Percentiles rank a stretch among this genome's conserved stretches.
Evolutionary conservation across 768 basidiomycete genomes (phyloP).

Genomic region (Termitomyces sp.): DNA sequence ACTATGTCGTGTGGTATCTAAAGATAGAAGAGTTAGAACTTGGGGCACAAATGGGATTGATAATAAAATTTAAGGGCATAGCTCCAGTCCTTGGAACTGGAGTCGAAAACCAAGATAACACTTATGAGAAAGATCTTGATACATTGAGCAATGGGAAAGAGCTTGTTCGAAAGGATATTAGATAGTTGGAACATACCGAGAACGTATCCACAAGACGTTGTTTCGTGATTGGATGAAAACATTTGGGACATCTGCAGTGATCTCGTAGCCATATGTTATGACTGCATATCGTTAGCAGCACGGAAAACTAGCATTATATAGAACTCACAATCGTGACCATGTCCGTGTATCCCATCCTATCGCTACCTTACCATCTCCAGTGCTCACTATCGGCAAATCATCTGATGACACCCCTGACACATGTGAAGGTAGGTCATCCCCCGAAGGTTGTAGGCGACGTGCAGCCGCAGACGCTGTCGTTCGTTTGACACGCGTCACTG

Average conservation of each 20-base stretch:
- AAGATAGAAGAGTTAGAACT: background rate
- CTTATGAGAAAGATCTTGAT: too few species aligned
- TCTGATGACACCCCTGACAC: constrained; percentile 28
- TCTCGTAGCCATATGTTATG: constrained; percentile 91
- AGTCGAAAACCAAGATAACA: too few species aligned
- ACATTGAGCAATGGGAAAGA: background rate
- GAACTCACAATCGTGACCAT: constrained; percentile 75
- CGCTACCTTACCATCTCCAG: constrained; percentile 58
- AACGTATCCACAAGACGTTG: constrained; percentile 88
- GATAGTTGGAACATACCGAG: constrained; percentile 43
- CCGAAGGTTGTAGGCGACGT: constrained; percentile 10
- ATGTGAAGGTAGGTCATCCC: constrained; percentile 13
- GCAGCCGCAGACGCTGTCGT: constrained; percentile 22
- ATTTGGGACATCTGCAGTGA: constrained; percentile 85
- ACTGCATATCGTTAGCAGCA: constrained; percentile 34
- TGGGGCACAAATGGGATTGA: background rate
- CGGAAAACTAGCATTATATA: background rate
- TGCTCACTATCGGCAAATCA: constrained; percentile 50
- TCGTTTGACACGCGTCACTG: constrained; percentile 8
- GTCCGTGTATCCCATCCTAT: constrained; percentile 70
- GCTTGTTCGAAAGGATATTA: background rate
- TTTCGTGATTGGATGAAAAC: constrained; percentile 86
- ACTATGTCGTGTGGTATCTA: constrained; percentile 78
- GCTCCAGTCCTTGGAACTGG: too few species aligned
- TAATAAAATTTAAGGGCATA: too few species aligned